A percentile compares a stretch with the other conserved stretches of the same genome.
Conservation (phyloP, 1,139 yeast genomes). For the Saccharomyces hybrid region DNA sequence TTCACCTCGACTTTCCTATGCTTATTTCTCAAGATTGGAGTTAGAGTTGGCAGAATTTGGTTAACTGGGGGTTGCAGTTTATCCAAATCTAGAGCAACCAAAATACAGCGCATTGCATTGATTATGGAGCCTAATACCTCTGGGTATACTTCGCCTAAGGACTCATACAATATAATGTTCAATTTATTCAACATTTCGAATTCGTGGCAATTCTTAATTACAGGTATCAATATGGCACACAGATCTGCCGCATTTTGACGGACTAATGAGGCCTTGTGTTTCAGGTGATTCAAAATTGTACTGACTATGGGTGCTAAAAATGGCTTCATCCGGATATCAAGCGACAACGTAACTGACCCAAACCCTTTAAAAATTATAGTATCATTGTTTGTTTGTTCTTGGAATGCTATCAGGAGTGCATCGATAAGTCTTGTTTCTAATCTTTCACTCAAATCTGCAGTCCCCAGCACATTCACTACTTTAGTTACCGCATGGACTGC, state of each 20-base stretch:
- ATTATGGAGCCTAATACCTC: constrained; percentile 86
- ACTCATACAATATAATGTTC: constrained; percentile 76
- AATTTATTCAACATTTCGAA: constrained; percentile 57
- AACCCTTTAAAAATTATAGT: constrained; percentile 54
- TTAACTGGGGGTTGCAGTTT: constrained; percentile 65
- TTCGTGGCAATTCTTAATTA: constrained; percentile 60
- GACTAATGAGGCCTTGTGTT: constrained; percentile 63
- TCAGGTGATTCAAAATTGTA: constrained; percentile 64
- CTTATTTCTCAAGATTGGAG: constrained; percentile 85
- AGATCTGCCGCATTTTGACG: constrained; percentile 86
- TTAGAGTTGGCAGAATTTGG: constrained; percentile 77
- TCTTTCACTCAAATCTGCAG: constrained; percentile 47
- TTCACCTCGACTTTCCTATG: constrained; percentile 90
- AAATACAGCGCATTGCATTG: constrained; percentile 55
- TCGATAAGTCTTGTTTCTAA: constrained; percentile 68
- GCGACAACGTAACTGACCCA: constrained; percentile 55
- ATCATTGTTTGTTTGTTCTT: constrained; percentile 60
- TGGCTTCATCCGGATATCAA: constrained; percentile 63
- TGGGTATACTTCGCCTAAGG: constrained; percentile 91
- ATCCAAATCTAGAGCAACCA: constrained; percentile 41
- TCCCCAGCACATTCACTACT: constrained; percentile 39
- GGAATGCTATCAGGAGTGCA: constrained; percentile 77
- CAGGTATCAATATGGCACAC: constrained; percentile 59
- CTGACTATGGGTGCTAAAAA: constrained; percentile 71
- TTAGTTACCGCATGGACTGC: constrained; percentile 61